Percentiles rank a stretch among this genome's conserved stretches.
Evolutionary conservation across 78 protist species (phyloP).

Genomic region (Dictyostelium discoideum): DNA sequence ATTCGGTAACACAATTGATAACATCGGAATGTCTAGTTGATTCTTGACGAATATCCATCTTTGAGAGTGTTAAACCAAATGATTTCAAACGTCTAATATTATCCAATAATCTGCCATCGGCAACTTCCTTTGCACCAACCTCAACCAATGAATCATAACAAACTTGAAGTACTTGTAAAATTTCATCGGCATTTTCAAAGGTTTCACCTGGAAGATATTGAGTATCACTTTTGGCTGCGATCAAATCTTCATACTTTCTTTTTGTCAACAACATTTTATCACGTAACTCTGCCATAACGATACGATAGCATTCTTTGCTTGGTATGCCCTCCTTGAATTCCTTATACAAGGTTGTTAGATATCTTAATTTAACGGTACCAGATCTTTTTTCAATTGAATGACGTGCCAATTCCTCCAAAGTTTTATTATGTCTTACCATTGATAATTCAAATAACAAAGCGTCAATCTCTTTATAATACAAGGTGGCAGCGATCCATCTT

Average conservation of each 20-base stretch:
- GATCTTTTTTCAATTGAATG: slow-evolving; percentile 18
- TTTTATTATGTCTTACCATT: slow-evolving; percentile 38
- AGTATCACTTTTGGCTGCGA: slow-evolving; percentile 18
- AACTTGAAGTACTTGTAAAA: slow-evolving; percentile 55
- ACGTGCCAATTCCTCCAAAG: slow-evolving; percentile 18
- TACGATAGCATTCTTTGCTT: slow-evolving; percentile 84
- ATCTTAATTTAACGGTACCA: not conserved
- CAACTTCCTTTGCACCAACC: slow-evolving; percentile 73
- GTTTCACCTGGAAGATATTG: not conserved
- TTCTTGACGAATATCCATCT: slow-evolving; percentile 86
- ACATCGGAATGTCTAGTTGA: slow-evolving; percentile 79
- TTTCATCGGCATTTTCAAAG: slow-evolving; percentile 26
- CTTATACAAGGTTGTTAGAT: slow-evolving; percentile 46
- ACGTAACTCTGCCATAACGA: slow-evolving; percentile 60
- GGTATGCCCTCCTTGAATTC: slow-evolving; percentile 83
- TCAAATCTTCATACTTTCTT: slow-evolving; percentile 69
- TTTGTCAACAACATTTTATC: slow-evolving; percentile 75
- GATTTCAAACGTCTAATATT: slow-evolving; percentile 69
- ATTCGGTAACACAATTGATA: slow-evolving; percentile 71
- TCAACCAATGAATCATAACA: slow-evolving; percentile 77
- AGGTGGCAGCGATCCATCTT: slow-evolving; percentile 66
- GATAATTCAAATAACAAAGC: slow-evolving; percentile 81
- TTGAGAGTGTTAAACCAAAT: slow-evolving; percentile 80
- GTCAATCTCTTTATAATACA: slow-evolving; percentile 78
- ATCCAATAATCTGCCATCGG: slow-evolving; percentile 85